These are phyloP conservation scores for Posidonia oceanica DNA, from an alignment of 116 monocot species.

Conservation along the genomic window DNA sequence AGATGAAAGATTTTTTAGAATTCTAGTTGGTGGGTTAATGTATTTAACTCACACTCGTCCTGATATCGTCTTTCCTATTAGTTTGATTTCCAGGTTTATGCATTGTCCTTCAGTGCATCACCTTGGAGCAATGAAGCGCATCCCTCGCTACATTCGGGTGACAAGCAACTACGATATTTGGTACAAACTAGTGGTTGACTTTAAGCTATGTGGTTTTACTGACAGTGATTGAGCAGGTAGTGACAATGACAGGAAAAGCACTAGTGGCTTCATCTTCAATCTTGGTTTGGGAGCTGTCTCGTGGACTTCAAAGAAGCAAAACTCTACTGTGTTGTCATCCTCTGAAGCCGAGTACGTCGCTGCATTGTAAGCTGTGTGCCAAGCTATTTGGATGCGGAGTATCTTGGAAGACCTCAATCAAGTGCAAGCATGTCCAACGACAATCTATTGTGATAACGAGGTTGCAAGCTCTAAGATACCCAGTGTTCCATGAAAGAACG, in stretches of 20 bases:
- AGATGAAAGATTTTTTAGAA: constrained; percentile 9
- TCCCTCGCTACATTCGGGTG: constrained; percentile 1
- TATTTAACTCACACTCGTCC: constrained; percentile 10
- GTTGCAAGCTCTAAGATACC: constrained; percentile 1
- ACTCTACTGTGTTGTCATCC: neutral
- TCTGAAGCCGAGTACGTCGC: constrained; percentile 5
- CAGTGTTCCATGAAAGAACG: constrained; percentile 3
- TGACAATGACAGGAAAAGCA: constrained; percentile 6
- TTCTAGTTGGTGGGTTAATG: constrained; percentile 7
- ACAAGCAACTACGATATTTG: constrained; percentile 7
- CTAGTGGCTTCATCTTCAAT: neutral
- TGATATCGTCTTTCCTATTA: neutral
- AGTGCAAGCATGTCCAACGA: neutral
- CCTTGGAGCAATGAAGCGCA: constrained; percentile 5
- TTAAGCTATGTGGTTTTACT: neutral
- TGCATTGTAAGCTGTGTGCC: neutral
- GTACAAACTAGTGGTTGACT: constrained; percentile 4
- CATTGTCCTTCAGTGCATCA: constrained; percentile 2
- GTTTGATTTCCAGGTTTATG: constrained; percentile 21
- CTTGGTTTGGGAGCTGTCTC: neutral
- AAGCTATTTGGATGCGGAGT: constrained; percentile 5
- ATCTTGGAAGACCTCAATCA: constrained; percentile 5
- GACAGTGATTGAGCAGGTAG: neutral
- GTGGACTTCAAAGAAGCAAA: constrained; percentile 7
- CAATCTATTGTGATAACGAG: constrained; percentile 4